Evolutionary conservation across 495 filamentous ascomycete genomes (phyloP), one percentile per base, ranked within the genome.

Genomic region (Viridothelium virens): DNA sequence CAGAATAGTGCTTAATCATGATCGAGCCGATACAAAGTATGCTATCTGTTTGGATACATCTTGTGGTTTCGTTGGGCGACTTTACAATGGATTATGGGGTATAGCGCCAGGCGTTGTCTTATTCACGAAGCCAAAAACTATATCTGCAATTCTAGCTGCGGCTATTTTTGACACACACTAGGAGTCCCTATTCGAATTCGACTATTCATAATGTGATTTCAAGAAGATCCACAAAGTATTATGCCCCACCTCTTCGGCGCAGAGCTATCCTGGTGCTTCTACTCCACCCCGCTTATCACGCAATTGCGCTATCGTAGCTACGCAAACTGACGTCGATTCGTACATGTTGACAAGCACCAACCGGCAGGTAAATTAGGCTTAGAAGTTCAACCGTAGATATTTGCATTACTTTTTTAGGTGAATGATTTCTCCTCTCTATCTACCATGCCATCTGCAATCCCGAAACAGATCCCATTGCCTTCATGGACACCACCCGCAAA

Each of bases 1-100:
- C 50, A 46, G 25, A 61, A 67, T 66, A 70, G 68, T 67, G 68
- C 68, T 64, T 70, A 46, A 70, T 46, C 25, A 7, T 36, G 10
- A 39, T 25, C 65, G 53, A 56, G 31, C 31, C 3, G 7, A 59
- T 36, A 31, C 7, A 9, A 10, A 59, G 7, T 33, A 3, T n/a
- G 48, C 12, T 53, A 4, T 59, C 18, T 59, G 7, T 34, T 36
- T 59, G 53, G 53, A 31, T 7, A 18, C 14, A 36, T 9, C 31
- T 1, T 59, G 53, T 34, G 53, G 31, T 14, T 59, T 33, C 6
- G 6, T 59, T 33, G 53, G 53, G 36, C 36, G 14, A 18, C 53
- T 59, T 59, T 18, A 59, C 11, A 5, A 7, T 18, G 25, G 7
- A 34, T 33, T 4, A 59, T 14, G 7, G 25, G 31, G 3, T 59